These are phyloP conservation scores for Wickerhamiella brachini DNA, from an alignment of 805 yeast species.

Conservation along the genomic window DNA sequence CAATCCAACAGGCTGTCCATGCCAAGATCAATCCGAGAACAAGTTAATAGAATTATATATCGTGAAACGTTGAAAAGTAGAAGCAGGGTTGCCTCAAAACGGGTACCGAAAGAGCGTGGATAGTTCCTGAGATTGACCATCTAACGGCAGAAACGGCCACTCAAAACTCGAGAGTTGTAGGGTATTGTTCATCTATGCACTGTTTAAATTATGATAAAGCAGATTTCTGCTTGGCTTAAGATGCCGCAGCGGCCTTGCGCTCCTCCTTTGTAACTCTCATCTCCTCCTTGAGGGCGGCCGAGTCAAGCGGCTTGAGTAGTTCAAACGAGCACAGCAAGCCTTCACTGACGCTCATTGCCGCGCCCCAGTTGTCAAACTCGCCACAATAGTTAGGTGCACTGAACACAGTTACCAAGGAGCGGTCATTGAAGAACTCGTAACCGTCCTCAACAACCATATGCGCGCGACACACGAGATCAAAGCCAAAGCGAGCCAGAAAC, in stretches of 20 bases:
- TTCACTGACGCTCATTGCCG: conserved; percentile 93
- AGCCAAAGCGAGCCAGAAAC: conserved; percentile 57
- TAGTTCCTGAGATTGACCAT: too few species aligned
- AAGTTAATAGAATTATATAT: too few species aligned
- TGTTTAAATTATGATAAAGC: background rate
- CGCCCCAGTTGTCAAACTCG: conserved; percentile 92
- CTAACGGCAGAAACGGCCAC: too few species aligned
- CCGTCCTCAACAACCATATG: conserved; percentile 84
- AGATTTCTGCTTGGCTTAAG: background rate
- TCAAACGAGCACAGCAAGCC: conserved; percentile 89
- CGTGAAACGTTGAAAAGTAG: too few species aligned
- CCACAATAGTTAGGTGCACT: conserved; percentile 71
- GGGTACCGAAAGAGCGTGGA: too few species aligned
- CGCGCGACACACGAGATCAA: conserved; percentile 72
- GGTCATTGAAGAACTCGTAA: conserved; percentile 60
- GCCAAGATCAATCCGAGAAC: too few species aligned
- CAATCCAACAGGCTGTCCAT: too few species aligned
- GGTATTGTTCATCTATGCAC: background rate
- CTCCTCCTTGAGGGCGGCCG: conserved; percentile 83
- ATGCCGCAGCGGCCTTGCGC: background rate
- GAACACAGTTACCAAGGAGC: conserved; percentile 58
- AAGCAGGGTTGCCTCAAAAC: too few species aligned
- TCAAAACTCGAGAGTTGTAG: too few species aligned
- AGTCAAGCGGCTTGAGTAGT: conserved; percentile 82
- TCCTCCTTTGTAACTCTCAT: conserved; percentile 32